Evolutionary conservation across 2,329 filamentous ascomycete species (phyloP), one percentile per base, ranked within the genome.

Genomic region (Colletotrichum tamarilloi): DNA sequence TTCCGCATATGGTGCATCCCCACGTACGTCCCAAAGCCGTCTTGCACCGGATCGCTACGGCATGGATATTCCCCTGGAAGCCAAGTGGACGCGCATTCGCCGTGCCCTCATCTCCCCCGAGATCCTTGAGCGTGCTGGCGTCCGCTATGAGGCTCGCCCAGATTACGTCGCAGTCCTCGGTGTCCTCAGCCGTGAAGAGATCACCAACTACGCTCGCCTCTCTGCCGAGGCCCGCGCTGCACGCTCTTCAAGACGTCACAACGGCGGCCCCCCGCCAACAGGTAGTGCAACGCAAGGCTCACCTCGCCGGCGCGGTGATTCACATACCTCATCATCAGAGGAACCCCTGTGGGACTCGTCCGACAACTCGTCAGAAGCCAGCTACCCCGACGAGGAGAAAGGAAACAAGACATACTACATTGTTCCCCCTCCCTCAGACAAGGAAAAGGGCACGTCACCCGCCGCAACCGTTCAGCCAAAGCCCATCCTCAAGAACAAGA

Each of bases 111-210:
- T 92, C 9, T 91, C 89, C n/a, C 86, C 87, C 5, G 89, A 90
- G 75, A 88, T 91, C 0, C 82, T 92, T 3, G 84, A 86, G 52
- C 82, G 85, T 55, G 88, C 89, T 4, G 86, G 88, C 14, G 84
- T 90, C 26, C 86, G 90, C 11, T 92, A 90, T 76, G 90, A 92
- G 78, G 90, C 90, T 11, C 85, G 88, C 1, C 89, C 89, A 0
- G 85, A 88, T 1, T 92, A 89, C 72, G 89, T 92, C 3, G 90
- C 90, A 14, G 81, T 92, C 4, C 84, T 92, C 0, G 91, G 91
- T 5, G 82, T 87, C 16, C 82, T 92, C 3, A 83, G 83, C 2
- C 84, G 84, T 1, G 85, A 88, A 14, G 79, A 92, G 56, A 87
- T 92, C 52, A 81, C 82, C 24, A 83, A 87, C 7, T 88, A 85